These are phyloP conservation scores for Fusarium ambrosium DNA, from an alignment of 2,329 filamentous ascomycete species.

Conservation along the genomic window DNA sequence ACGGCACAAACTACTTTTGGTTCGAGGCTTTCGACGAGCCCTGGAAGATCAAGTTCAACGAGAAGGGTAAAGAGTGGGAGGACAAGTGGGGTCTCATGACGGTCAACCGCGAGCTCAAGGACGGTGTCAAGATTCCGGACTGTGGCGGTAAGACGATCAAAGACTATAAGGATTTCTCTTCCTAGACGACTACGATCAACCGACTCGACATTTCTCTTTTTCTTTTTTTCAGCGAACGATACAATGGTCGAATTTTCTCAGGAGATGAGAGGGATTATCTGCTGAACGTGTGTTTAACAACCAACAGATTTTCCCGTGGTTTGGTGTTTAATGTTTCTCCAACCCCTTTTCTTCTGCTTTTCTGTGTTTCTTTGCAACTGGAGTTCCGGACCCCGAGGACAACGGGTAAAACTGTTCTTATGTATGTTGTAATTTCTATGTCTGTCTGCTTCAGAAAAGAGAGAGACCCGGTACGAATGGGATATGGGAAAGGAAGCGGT, in stretches of 20 bases:
- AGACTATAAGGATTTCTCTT: slow-evolving; percentile 28
- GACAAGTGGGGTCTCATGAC: slow-evolving; percentile 97
- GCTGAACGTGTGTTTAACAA: slow-evolving; percentile 22
- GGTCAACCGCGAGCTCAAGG: slow-evolving; percentile 84
- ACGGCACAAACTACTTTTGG: slow-evolving; percentile 96
- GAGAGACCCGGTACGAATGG: slow-evolving; percentile 13
- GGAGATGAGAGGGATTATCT: neutral
- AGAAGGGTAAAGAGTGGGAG: slow-evolving; percentile 82
- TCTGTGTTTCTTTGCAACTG: slow-evolving; percentile 13
- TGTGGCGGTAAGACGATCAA: slow-evolving; percentile 80
- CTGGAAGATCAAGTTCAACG: slow-evolving; percentile 87
- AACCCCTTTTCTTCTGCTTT: neutral
- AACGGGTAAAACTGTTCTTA: slow-evolving; percentile 33
- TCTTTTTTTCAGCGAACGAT: slow-evolving; percentile 15
- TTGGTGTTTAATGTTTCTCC: slow-evolving; percentile 22
- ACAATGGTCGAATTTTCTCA: slow-evolving; percentile 8
- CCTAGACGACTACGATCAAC: slow-evolving; percentile 13
- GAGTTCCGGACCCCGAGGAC: slow-evolving; percentile 31
- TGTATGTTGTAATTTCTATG: slow-evolving; percentile 19
- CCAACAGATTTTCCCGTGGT: slow-evolving; percentile 9
- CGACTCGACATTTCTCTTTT: slow-evolving; percentile 7
- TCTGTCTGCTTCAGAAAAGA: neutral
- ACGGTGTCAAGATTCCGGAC: slow-evolving; percentile 86
- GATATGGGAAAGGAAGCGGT: slow-evolving; percentile 1
- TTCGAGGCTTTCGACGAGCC: slow-evolving; percentile 97